Conservation (phyloP, 805 yeast genomes). For the Nakazawaea wyomingensis region DNA sequence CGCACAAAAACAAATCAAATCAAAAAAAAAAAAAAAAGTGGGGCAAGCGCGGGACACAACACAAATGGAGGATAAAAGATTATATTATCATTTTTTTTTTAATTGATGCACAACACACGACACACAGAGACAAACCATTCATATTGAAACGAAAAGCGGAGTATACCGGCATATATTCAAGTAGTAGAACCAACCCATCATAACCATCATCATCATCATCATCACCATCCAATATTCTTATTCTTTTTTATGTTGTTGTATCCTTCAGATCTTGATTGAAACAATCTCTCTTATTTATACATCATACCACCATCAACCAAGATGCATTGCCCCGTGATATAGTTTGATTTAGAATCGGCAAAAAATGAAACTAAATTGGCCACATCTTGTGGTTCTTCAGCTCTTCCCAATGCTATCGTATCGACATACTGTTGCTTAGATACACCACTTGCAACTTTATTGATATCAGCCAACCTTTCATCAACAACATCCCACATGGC, state of each 20-base stretch:
- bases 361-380: slow-evolving; percentile 30
- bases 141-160: too few species aligned
- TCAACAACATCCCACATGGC: slow-evolving; percentile 31
- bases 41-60: too few species aligned
- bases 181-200: too few species aligned
- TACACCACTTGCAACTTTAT: slow-evolving; percentile 24
- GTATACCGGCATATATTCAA: too few species aligned
- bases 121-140: too few species aligned
- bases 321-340: slow-evolving; percentile 34
- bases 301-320: slow-evolving; percentile 35
- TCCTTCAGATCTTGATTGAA: neutral
- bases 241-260: neutral
- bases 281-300: slow-evolving; percentile 1
- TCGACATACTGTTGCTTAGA: slow-evolving; percentile 21
- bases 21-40: too few species aligned
- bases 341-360: slow-evolving; percentile 32
- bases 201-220: too few species aligned
- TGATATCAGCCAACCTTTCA: slow-evolving; percentile 19
- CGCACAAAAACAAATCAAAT: too few species aligned
- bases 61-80: too few species aligned
- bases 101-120: too few species aligned
- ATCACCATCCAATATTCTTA: too few species aligned
- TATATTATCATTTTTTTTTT: too few species aligned
- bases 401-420: slow-evolving; percentile 29
- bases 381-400: slow-evolving; percentile 30